Percentiles rank a stretch among this genome's conserved stretches.
Conservation (phyloP, 192 early-diverging fungal species). For the Mortierella antarctica region DNA sequence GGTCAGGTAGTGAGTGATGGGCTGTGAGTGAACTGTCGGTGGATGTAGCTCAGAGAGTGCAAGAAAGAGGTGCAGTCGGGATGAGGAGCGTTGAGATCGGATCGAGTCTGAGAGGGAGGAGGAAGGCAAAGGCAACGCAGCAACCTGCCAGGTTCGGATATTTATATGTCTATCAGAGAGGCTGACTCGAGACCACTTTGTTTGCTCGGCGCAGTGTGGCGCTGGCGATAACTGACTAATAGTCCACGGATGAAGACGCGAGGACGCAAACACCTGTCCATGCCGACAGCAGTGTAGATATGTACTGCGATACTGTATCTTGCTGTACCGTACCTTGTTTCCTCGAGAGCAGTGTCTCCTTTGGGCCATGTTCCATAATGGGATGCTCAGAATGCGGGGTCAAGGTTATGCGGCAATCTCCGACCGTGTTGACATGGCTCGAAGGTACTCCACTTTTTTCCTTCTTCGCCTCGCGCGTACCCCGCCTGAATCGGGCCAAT, state of each 20-base stretch:
- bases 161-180: no score
- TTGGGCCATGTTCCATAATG: constrained; percentile 1
- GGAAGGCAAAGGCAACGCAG: neutral
- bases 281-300: no score
- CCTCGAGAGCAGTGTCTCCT: neutral
- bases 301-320: no score
- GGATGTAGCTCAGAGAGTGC: neutral
- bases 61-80: neutral
- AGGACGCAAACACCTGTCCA: no score
- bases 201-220: no score
- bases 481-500: neutral
- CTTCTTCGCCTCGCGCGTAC: neutral
- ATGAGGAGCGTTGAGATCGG: constrained; percentile 4
- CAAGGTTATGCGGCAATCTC: constrained; percentile 8
- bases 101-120: no score
- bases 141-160: neutral
- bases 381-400: constrained; percentile 40
- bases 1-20: neutral
- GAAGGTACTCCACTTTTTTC: neutral
- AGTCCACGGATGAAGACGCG: no score
- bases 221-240: no score
- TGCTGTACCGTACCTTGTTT: neutral
- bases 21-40: neutral
- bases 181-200: no score
- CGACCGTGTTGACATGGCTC: neutral